Conservation (phyloP, 306 rosid species). For the Luffa acutangula region DNA sequence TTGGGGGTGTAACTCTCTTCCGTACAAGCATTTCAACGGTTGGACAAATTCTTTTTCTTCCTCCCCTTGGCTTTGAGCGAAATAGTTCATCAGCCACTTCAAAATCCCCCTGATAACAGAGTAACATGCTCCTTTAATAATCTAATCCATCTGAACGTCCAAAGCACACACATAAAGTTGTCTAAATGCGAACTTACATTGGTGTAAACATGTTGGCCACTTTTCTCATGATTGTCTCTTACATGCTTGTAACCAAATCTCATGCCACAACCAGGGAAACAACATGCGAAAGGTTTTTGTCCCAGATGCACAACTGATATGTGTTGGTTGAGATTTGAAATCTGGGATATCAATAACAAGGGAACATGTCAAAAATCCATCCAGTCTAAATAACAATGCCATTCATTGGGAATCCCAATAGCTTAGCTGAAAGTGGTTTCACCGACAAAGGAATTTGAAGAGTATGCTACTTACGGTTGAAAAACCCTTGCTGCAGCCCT, state of each 20-base stretch:
- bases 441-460: background rate
- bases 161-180: background rate
- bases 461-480: conserved; percentile 41
- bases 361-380: background rate
- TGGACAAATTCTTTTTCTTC: conserved; percentile 60
- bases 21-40: conserved; percentile 55
- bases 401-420: background rate
- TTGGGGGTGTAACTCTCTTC: conserved; percentile 65
- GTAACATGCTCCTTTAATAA: background rate
- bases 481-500: conserved; percentile 44
- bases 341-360: conserved; percentile 21
- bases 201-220: conserved; percentile 39
- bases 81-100: conserved; percentile 59
- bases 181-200: conserved; percentile 30
- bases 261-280: conserved; percentile 72
- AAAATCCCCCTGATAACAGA: conserved; percentile 60
- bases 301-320: conserved; percentile 60
- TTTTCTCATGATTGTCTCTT: conserved; percentile 71
- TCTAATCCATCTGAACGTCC: background rate
- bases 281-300: conserved; percentile 47
- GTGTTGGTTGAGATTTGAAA: conserved; percentile 65
- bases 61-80: conserved; percentile 71
- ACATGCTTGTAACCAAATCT: conserved; percentile 87
- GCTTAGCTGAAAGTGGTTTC: background rate
- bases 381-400: background rate